Percentiles rank a stretch among this genome's conserved stretches.
phyloP scores from a whole-genome alignment of 306 rosid species.

The Mucuna pruriens region DNA sequence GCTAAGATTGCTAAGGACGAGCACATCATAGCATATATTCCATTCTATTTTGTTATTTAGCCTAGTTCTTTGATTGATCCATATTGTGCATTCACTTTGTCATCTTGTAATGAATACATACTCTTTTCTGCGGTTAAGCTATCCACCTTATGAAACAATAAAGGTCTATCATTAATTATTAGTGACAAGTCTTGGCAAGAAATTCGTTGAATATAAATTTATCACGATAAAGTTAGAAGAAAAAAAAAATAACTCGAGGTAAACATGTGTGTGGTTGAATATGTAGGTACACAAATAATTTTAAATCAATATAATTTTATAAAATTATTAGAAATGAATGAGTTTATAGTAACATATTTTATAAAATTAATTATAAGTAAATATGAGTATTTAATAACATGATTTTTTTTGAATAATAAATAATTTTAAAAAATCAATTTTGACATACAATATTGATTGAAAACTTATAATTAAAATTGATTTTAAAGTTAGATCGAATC shows the following conservation, averaged over 20 bases:
- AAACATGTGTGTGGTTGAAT: too few relatives aligned
- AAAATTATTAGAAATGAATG: too few relatives aligned
- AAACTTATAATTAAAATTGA: too few relatives aligned
- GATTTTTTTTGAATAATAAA: too few relatives aligned
- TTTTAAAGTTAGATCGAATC: too few relatives aligned
- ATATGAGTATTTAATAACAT: too few relatives aligned
- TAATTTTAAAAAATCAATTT: too few relatives aligned
- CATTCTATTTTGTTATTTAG: not conserved
- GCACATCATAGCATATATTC: not conserved
- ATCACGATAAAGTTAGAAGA: not conserved
- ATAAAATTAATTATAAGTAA: too few relatives aligned
- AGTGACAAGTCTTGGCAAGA: conserved; percentile 26
- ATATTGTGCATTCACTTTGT: not conserved
- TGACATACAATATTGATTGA: too few relatives aligned
- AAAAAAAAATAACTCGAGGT: conserved; percentile 17
- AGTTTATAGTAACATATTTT: too few relatives aligned
- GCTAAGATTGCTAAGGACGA: not conserved
- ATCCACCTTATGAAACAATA: conserved; percentile 1
- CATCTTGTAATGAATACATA: conserved; percentile 18
- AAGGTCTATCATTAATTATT: conserved; percentile 15
- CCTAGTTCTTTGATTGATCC: not conserved
- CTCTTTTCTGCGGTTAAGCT: not conserved
- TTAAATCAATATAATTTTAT: too few relatives aligned
- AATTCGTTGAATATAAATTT: conserved; percentile 20
- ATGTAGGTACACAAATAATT: too few relatives aligned